These are phyloP conservation scores for Ilex asprella DNA, from an alignment of 257 asterid species.

Conservation along the genomic window DNA sequence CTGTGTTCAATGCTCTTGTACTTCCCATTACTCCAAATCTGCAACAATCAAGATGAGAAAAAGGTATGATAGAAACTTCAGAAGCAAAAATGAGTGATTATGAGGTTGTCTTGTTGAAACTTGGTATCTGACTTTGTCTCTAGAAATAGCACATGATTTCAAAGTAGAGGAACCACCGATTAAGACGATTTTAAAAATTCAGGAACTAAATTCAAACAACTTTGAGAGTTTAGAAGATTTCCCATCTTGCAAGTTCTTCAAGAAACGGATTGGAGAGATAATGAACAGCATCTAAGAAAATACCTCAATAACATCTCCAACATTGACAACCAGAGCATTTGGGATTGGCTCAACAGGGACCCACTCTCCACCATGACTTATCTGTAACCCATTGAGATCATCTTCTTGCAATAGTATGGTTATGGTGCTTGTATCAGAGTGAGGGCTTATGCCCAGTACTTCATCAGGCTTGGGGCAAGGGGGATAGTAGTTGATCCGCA, in stretches of 20 bases:
- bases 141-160: too few relatives aligned
- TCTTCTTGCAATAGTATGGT: conserved; percentile 35
- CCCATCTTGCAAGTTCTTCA: too few relatives aligned
- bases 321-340: conserved; percentile 31
- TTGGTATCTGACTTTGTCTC: too few relatives aligned
- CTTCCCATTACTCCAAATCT: conserved; percentile 1
- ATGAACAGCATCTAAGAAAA: too few relatives aligned
- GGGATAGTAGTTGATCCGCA: conserved; percentile 36
- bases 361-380: conserved; percentile 37
- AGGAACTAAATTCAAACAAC: too few relatives aligned
- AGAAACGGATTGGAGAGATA: too few relatives aligned
- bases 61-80: too few relatives aligned
- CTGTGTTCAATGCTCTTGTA: conserved; percentile 1
- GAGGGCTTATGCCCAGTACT: conserved; percentile 35
- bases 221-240: too few relatives aligned
- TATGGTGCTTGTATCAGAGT: conserved; percentile 15
- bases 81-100: too few relatives aligned
- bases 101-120: too few relatives aligned
- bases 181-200: too few relatives aligned
- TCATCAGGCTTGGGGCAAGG: conserved; percentile 34
- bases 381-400: conserved; percentile 24
- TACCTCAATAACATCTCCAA: conserved; percentile 43
- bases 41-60: background rate
- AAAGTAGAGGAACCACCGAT: too few relatives aligned
- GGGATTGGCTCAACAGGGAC: conserved; percentile 34